phyloP scores from a whole-genome alignment of 495 filamentous ascomycete species.

The Hamigera avellanea region DNA sequence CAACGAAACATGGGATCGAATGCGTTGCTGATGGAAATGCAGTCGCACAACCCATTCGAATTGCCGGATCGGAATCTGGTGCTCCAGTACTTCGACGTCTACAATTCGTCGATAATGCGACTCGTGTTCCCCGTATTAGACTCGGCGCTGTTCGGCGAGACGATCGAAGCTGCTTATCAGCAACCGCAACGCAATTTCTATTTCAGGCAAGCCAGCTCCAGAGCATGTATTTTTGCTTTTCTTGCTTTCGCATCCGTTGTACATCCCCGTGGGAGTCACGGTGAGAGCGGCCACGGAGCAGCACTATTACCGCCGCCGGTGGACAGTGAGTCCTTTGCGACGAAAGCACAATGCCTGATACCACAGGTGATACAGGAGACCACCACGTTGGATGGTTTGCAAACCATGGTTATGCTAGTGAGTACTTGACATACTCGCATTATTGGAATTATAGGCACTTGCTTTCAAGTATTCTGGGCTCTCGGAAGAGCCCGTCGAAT shows the following conservation, averaged over 20 bases:
- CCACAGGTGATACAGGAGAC: conserved; percentile 30
- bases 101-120: conserved; percentile 17
- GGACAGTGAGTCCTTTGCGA: conserved; percentile 24
- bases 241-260: conserved; percentile 24
- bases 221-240: conserved; percentile 35
- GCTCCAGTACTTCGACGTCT: conserved; percentile 15
- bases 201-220: no score
- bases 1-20: conserved; percentile 17
- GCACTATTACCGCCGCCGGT: conserved; percentile 7
- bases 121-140: conserved; percentile 35
- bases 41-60: conserved; percentile 12
- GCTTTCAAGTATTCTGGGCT: no score
- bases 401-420: conserved; percentile 34
- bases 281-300: no score
- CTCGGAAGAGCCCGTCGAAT: no score
- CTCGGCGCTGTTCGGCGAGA: conserved; percentile 24
- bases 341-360: conserved; percentile 27
- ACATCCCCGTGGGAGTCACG: no score
- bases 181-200: conserved; percentile 5
- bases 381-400: conserved; percentile 24
- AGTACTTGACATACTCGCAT: conserved; percentile 4
- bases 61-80: conserved; percentile 15
- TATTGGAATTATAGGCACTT: no score
- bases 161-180: conserved; percentile 32
- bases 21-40: conserved; percentile 13